phyloP scores from a whole-genome alignment of 441 rosid genomes.

The Populus hybrid region DNA sequence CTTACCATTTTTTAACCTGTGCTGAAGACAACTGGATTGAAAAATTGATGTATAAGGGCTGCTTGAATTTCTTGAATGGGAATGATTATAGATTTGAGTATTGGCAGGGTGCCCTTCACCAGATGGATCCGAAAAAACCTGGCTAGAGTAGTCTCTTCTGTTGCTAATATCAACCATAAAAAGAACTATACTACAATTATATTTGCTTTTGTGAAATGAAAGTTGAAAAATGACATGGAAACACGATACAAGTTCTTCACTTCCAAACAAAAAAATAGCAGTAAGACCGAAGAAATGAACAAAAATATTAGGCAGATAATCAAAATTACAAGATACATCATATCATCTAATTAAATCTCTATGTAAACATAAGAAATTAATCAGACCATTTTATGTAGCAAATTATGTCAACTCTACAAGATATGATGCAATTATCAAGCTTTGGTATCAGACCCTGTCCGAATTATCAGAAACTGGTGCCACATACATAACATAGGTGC shows the following conservation, averaged over 20 bases:
- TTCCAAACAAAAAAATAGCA: conserved; percentile 1
- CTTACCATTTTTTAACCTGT: conserved; percentile 53
- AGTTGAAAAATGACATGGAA: conserved; percentile 1
- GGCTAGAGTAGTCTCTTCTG: conserved; percentile 21
- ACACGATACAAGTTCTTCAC: conserved; percentile 25
- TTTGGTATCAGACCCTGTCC: too few species aligned
- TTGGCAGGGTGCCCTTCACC: conserved; percentile 3
- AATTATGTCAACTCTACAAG: too few species aligned
- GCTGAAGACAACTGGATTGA: conserved; percentile 33
- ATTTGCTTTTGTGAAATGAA: conserved; percentile 10
- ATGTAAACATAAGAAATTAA: background rate
- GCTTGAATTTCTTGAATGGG: conserved; percentile 24
- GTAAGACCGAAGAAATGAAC: background rate
- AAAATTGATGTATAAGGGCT: conserved; percentile 11
- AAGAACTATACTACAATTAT: conserved; percentile 5
- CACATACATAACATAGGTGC: too few species aligned
- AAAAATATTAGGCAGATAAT: background rate
- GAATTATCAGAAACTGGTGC: too few species aligned
- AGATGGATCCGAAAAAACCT: conserved; percentile 14
- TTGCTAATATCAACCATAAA: conserved; percentile 14
- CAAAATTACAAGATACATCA: background rate
- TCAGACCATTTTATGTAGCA: too few species aligned
- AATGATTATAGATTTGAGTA: conserved; percentile 11
- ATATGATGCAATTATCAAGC: too few species aligned
- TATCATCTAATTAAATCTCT: background rate